These are phyloP conservation scores for Cenococcum geophilum DNA, from an alignment of 495 filamentous ascomycete genomes.

Conservation along the genomic window DNA sequence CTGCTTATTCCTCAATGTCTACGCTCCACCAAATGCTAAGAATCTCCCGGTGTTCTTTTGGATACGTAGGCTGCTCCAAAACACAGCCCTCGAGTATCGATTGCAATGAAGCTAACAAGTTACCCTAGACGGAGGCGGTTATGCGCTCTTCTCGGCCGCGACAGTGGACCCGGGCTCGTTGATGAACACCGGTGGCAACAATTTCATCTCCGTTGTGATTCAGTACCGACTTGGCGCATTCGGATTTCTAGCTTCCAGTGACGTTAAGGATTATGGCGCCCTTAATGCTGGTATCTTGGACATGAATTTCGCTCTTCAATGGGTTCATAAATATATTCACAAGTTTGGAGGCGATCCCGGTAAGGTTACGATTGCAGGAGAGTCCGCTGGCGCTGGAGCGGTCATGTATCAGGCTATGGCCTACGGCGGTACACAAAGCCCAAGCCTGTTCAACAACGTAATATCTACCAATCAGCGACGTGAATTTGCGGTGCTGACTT, in stretches of 20 bases:
- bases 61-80: constrained; percentile 38
- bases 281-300: constrained; percentile 39
- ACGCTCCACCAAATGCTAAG: constrained; percentile 39
- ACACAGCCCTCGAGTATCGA: background rate
- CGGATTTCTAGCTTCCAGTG: constrained; percentile 33
- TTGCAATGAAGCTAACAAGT: background rate
- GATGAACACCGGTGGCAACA: constrained; percentile 45
- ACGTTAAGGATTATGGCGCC: constrained; percentile 33
- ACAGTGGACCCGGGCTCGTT: constrained; percentile 34
- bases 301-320: constrained; percentile 40
- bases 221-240: constrained; percentile 39
- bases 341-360: constrained; percentile 44
- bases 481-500: background rate
- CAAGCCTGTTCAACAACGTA: constrained; percentile 40
- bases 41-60: constrained; percentile 38
- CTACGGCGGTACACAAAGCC: constrained; percentile 44
- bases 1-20: constrained; percentile 49
- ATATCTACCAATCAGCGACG: background rate
- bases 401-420: constrained; percentile 50
- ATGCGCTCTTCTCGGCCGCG: constrained; percentile 33
- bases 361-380: constrained; percentile 35
- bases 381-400: constrained; percentile 42
- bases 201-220: constrained; percentile 35
- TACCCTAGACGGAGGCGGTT: constrained; percentile 32
- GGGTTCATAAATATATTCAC: constrained; percentile 36